A percentile compares a stretch with the other conserved stretches of the same genome.
These are phyloP conservation scores for Microcyclospora pomicola DNA, from an alignment of 2,329 filamentous ascomycete genomes.

Conservation along the genomic window DNA sequence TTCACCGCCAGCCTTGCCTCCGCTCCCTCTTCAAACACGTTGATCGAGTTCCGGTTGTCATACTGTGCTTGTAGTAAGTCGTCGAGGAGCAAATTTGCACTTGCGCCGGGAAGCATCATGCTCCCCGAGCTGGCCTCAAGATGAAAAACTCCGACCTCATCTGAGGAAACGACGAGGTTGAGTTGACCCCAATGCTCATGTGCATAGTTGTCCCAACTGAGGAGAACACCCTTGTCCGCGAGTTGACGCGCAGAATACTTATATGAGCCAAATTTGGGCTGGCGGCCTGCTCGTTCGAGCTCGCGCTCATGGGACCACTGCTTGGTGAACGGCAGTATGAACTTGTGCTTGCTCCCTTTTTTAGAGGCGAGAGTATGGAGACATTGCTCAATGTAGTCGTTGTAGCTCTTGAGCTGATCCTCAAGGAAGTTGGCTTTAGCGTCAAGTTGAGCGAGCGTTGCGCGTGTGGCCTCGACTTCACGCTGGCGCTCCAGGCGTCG, in stretches of 20 bases:
- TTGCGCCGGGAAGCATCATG: slow-evolving; percentile 92
- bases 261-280: slow-evolving; percentile 94
- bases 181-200: slow-evolving; percentile 81
- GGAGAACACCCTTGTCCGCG: slow-evolving; percentile 83
- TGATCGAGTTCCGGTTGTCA: slow-evolving; percentile 92
- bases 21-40: slow-evolving; percentile 60
- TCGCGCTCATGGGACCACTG: slow-evolving; percentile 98
- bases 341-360: slow-evolving; percentile 68
- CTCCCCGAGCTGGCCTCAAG: slow-evolving; percentile 82
- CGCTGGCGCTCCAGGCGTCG: slow-evolving; percentile 81
- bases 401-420: slow-evolving; percentile 91
- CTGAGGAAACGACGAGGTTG: slow-evolving; percentile 86
- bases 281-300: slow-evolving; percentile 77
- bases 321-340: slow-evolving; percentile 91
- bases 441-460: slow-evolving; percentile 61
- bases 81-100: slow-evolving; percentile 76
- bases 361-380: slow-evolving; percentile 96
- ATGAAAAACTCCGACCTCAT: slow-evolving; percentile 86
- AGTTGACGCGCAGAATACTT: slow-evolving; percentile 89
- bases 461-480: slow-evolving; percentile 71
- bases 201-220: slow-evolving; percentile 74
- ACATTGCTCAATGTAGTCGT: slow-evolving; percentile 97
- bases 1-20: slow-evolving; percentile 84
- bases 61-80: slow-evolving; percentile 94
- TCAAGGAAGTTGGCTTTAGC: slow-evolving; percentile 87